These are phyloP conservation scores for Colletotrichum sp. DNA, from an alignment of 2,329 filamentous ascomycete species.

Conservation along the genomic window DNA sequence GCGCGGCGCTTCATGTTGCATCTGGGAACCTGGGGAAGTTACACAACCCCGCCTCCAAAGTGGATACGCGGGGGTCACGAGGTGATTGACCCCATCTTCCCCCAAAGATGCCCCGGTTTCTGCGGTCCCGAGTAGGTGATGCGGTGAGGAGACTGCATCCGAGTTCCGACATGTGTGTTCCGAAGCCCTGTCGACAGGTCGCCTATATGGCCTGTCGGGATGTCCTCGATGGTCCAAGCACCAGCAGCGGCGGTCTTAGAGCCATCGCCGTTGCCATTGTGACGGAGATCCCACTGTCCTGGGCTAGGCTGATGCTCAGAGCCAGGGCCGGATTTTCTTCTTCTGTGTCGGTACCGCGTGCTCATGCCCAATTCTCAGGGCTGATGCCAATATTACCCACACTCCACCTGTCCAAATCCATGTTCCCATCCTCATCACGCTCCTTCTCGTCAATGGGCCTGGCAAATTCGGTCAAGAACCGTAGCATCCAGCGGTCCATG, in stretches of 20 bases:
- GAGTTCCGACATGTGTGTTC: background rate
- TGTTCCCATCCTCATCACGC: conserved; percentile 21
- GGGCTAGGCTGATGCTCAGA: too few relatives aligned
- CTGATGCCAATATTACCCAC: conserved; percentile 24
- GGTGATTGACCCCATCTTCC: background rate
- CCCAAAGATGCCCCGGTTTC: background rate
- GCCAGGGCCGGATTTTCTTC: too few relatives aligned
- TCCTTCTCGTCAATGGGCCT: conserved; percentile 32
- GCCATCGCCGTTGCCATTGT: background rate
- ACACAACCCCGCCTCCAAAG: background rate
- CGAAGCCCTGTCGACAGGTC: background rate
- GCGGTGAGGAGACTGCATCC: background rate
- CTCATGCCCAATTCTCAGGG: conserved; percentile 22
- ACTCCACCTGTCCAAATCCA: conserved; percentile 21
- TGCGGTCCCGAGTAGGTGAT: fast-evolving
- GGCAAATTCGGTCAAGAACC: conserved; percentile 38
- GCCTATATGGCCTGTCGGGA: fast-evolving
- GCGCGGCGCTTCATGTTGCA: background rate
- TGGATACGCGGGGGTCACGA: background rate
- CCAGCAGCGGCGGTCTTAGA: background rate
- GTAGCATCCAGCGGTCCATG: conserved; percentile 47
- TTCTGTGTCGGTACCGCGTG: background rate
- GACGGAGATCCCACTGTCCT: background rate
- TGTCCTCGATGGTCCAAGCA: background rate
- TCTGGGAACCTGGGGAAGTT: background rate